A percentile compares a stretch with the other conserved stretches of the same genome.
phyloP scores from a whole-genome alignment of 2,329 filamentous ascomycete genomes.

The Neopestalotiopsis sp. region DNA sequence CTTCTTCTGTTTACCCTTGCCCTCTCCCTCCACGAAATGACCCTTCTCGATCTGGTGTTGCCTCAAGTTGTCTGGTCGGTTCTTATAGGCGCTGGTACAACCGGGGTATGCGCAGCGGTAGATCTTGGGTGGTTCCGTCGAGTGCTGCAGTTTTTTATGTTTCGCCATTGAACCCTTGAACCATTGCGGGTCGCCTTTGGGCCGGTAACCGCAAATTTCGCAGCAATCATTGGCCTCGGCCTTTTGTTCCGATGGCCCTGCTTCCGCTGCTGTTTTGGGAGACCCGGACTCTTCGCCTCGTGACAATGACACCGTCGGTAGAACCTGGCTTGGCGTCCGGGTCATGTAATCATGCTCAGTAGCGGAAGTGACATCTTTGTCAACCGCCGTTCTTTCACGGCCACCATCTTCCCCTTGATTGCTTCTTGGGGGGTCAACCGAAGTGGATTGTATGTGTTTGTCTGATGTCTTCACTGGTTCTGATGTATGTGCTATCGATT shows the following conservation, averaged over 20 bases:
- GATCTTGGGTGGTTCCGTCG: conserved; percentile 52
- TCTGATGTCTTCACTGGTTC: background rate
- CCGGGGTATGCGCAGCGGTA: conserved; percentile 60
- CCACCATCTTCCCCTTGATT: conserved; percentile 24
- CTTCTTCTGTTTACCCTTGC: conserved; percentile 37
- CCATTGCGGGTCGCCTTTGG: conserved; percentile 63
- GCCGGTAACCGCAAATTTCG: conserved; percentile 59
- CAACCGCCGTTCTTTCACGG: conserved; percentile 20
- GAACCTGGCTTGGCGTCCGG: background rate
- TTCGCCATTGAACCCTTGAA: conserved; percentile 65
- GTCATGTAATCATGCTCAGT: background rate
- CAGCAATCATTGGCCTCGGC: conserved; percentile 53
- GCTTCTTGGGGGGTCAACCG: conserved; percentile 23
- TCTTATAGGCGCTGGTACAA: conserved; percentile 61
- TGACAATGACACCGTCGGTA: background rate
- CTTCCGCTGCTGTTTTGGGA: conserved; percentile 11
- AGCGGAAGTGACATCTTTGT: conserved; percentile 24
- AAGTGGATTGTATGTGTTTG: conserved; percentile 5
- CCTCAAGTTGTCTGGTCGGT: conserved; percentile 59
- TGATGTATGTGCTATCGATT: background rate
- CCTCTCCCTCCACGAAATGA: conserved; percentile 55
- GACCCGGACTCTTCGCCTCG: background rate
- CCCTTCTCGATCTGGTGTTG: conserved; percentile 63
- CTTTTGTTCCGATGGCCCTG: conserved; percentile 35
- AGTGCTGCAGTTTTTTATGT: conserved; percentile 61